Base-by-base conservation (phyloP, 2,329 filamentous ascomycete genomes). In the Zelopaecilomyces penicillatus region DNA sequence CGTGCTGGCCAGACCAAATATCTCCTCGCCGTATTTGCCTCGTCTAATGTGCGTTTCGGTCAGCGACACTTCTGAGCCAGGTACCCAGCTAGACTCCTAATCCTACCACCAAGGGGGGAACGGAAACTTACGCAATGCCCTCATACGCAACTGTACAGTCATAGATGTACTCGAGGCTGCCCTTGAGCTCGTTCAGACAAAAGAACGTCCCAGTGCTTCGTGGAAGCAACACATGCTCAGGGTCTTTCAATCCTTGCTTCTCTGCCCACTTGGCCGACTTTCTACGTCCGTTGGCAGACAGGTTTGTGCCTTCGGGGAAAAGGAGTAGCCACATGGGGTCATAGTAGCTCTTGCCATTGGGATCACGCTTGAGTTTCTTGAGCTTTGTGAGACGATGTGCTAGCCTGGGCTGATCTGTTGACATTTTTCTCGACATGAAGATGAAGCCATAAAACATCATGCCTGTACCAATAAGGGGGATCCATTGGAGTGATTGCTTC, bases 131-230 rank as follows among this genome's bases (percentile, higher is more conserved):
- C 83, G 87, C 86, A 37, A 95, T 79, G 10, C 93, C 91, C 65
- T 96, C 91, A 59, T 98, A 98, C 4, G 88, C 90, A 45, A 98
- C 83, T 0, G 93, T 97, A 64, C 90, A 96, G 65, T 95, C 88
- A 56, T 95, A 95, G 1, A 95, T 71, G 67, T 87, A 94, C 8
- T 93, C 85, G 0, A 90, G 80, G 0, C 82, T 83, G 6, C 75
- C 78, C 54, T 79, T 78, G 10, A 95, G 69, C 62, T 94, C 82
- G 50, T 82, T 82, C 37, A 95, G 65, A 54, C 85, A 90, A 58
- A 89, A 94, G 52, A 78, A 84, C 50, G 85, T 76, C 40, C 88
- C 88, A 0, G 87, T 93, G 61, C 85, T 89, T 42, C 88, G 75
- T 1, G 88, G 88, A 2, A 94, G 66, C 52, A 95, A 74, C 44